A percentile compares a stretch with the other conserved stretches of the same genome.
Conservation (phyloP, 1,284 basidiomycete genomes). For the Boletus smithii region DNA sequence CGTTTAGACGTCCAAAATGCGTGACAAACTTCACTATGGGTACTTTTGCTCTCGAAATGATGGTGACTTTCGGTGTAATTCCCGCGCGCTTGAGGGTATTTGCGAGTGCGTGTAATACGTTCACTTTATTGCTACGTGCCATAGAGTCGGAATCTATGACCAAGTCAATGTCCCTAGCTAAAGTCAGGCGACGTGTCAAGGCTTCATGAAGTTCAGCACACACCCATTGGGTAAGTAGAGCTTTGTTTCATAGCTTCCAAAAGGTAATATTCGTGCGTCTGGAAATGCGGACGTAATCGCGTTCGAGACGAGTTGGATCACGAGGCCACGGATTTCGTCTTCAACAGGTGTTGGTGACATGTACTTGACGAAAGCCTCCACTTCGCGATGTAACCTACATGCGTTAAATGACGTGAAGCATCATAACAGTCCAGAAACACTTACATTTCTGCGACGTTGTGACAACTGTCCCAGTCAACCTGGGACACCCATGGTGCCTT, state of each 20-base stretch:
- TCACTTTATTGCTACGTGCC: slow-evolving; percentile 56
- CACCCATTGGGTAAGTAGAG: slow-evolving; percentile 93
- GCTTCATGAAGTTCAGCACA: slow-evolving; percentile 27
- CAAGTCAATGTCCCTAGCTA: slow-evolving; percentile 68
- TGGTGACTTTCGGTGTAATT: slow-evolving; percentile 67
- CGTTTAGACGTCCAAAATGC: slow-evolving; percentile 70
- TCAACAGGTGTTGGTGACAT: slow-evolving; percentile 86
- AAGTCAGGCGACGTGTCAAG: slow-evolving; percentile 9
- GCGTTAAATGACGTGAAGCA: slow-evolving; percentile 2
- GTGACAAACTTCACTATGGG: slow-evolving; percentile 94
- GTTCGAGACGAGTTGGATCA: slow-evolving; percentile 72
- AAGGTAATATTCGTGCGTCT: slow-evolving; percentile 82
- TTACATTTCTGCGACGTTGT: slow-evolving; percentile 79
- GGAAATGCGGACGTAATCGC: slow-evolving; percentile 67
- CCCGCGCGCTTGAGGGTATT: slow-evolving; percentile 58
- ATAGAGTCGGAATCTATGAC: slow-evolving; percentile 67
- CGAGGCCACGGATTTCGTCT: slow-evolving; percentile 77
- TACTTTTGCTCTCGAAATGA: slow-evolving; percentile 88
- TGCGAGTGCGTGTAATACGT: slow-evolving; percentile 62
- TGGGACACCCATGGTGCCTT: slow-evolving; percentile 76
- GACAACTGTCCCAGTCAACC: slow-evolving; percentile 77
- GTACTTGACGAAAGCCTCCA: slow-evolving; percentile 81
- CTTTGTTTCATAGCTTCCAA: slow-evolving; percentile 93
- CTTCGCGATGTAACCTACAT: slow-evolving; percentile 76
- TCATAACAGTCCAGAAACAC: slow-evolving; percentile 28